phyloP scores from a whole-genome alignment of 169 alveolate species.

The Plasmodium yoelii region DNA sequence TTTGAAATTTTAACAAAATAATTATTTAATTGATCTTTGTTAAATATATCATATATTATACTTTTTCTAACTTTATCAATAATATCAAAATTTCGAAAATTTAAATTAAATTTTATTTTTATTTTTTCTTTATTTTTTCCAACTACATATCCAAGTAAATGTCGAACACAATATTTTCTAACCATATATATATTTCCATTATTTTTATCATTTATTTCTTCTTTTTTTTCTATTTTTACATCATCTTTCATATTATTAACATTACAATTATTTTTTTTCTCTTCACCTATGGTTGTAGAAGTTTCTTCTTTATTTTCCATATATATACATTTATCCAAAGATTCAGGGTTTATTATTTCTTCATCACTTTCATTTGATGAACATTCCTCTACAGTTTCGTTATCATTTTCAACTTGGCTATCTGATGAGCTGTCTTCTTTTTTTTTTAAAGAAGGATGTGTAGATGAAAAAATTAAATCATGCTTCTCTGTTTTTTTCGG shows the following conservation, averaged over 20 bases:
- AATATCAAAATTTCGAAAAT: slow-evolving; percentile 50
- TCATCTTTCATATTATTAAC: no score
- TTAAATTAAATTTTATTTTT: slow-evolving; percentile 41
- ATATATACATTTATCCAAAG: no score
- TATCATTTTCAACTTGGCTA: slow-evolving; percentile 13
- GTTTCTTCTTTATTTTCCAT: no score
- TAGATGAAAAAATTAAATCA: not conserved
- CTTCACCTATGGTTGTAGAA: not conserved
- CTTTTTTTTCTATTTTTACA: not conserved
- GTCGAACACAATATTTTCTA: slow-evolving; percentile 73
- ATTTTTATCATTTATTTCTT: slow-evolving; percentile 1
- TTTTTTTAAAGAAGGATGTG: slow-evolving; percentile 16
- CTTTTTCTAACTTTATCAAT: slow-evolving; percentile 55
- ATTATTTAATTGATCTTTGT: not conserved
- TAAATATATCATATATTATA: slow-evolving; percentile 55
- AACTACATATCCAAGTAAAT: slow-evolving; percentile 62
- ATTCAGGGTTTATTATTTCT: no score
- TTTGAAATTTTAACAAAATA: slow-evolving; percentile 39
- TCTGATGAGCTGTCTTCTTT: slow-evolving; percentile 8
- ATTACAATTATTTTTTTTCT: not conserved
- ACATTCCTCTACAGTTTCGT: not conserved
- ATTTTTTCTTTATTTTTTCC: slow-evolving; percentile 47
- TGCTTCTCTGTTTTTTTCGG: slow-evolving; percentile 55
- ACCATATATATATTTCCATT: slow-evolving; percentile 67
- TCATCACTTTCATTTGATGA: no score